Percentiles rank a stretch among this genome's conserved stretches.
Evolutionary conservation across 148 eudicot genomes (phyloP).

Genomic region (Spergularia marina): DNA sequence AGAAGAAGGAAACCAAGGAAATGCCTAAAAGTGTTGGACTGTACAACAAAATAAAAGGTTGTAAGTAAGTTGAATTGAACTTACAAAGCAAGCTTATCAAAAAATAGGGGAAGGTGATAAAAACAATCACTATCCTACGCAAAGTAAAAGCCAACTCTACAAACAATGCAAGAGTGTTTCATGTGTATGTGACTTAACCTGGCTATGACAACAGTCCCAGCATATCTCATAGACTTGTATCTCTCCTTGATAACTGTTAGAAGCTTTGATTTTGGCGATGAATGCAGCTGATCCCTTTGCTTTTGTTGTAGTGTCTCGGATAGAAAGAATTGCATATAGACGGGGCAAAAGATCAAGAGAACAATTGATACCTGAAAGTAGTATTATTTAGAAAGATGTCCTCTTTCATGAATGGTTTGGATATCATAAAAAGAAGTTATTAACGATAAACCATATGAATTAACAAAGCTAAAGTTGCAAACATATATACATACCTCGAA

Average conservation of each 20-base stretch:
- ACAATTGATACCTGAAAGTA: slow-evolving; percentile 65
- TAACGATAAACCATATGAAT: background rate
- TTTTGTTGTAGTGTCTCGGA: slow-evolving; percentile 55
- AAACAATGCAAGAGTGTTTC: background rate
- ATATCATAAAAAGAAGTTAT: background rate
- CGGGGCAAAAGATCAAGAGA: slow-evolving; percentile 63
- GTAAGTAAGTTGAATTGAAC: background rate
- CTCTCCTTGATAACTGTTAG: slow-evolving; percentile 44
- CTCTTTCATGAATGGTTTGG: background rate
- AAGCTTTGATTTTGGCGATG: slow-evolving; percentile 35
- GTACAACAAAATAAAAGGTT: slow-evolving; percentile 25
- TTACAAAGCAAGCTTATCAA: background rate
- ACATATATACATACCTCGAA: slow-evolving; percentile 50
- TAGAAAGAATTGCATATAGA: slow-evolving; percentile 64
- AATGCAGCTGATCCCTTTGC: slow-evolving; percentile 33
- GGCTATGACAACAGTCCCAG: slow-evolving; percentile 52
- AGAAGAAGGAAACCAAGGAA: slow-evolving; percentile 68
- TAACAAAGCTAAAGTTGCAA: background rate
- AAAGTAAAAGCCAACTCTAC: background rate
- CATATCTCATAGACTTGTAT: slow-evolving; percentile 62
- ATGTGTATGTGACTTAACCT: slow-evolving; percentile 39
- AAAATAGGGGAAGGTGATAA: background rate
- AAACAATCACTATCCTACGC: background rate
- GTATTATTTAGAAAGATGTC: background rate
- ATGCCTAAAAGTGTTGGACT: slow-evolving; percentile 62